A percentile compares a stretch with the other conserved stretches of the same genome.
Evolutionary conservation across 345 rosid species (phyloP).

Genomic region (Linum trigynum): DNA sequence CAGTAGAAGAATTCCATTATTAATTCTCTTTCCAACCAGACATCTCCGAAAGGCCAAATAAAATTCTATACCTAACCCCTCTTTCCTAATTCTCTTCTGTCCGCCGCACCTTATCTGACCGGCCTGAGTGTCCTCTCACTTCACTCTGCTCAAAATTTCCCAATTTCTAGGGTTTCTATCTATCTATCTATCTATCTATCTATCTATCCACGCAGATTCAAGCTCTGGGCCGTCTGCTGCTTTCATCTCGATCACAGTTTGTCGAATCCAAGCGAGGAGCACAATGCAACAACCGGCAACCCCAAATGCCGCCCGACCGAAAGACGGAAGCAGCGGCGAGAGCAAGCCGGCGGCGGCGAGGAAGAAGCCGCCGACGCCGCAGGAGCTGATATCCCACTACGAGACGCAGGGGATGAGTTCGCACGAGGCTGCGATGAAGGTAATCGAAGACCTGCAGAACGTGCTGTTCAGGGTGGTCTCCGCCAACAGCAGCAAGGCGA

Average conservation of each 20-base stretch:
- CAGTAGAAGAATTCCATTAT: too few species aligned
- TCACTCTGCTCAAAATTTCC: neutral
- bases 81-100: neutral
- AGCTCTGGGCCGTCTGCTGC: neutral
- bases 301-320: constrained; percentile 20
- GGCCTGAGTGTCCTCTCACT: neutral
- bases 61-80: neutral
- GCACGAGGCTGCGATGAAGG: constrained; percentile 66
- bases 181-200: neutral
- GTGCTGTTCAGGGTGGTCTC: constrained; percentile 47
- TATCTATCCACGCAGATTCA: neutral
- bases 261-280: neutral
- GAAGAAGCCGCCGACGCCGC: constrained; percentile 48
- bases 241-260: neutral
- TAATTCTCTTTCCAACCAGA: too few species aligned
- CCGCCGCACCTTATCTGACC: neutral
- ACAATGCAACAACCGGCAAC: constrained; percentile 33
- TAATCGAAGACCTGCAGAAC: constrained; percentile 77
- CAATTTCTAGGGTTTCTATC: neutral
- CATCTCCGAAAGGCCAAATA: neutral
- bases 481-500: constrained; percentile 25
- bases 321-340: constrained; percentile 4
- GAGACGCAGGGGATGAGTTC: constrained; percentile 60
- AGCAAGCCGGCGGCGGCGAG: constrained; percentile 11
- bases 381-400: constrained; percentile 73